phyloP scores from a whole-genome alignment of 2,329 filamentous ascomycete species.

The Trichoderma pleuroti region DNA sequence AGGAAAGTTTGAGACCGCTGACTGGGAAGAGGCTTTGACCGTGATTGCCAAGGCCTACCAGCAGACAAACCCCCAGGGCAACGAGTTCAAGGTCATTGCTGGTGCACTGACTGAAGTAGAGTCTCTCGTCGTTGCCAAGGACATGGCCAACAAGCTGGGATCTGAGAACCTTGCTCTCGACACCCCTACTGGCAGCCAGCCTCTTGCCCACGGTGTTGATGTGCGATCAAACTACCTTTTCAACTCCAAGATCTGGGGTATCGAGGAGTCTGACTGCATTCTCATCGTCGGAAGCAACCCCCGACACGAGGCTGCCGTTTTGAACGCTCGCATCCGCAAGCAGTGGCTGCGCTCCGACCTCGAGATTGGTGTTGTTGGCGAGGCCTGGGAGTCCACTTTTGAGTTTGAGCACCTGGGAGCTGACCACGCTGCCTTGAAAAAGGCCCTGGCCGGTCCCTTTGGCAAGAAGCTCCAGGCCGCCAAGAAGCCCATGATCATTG shows the following conservation, averaged over 20 bases:
- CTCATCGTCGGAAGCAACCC: slow-evolving; percentile 94
- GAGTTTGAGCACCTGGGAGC: slow-evolving; percentile 88
- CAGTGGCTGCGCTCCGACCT: slow-evolving; percentile 96
- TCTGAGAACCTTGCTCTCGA: slow-evolving; percentile 95
- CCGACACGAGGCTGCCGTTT: slow-evolving; percentile 86
- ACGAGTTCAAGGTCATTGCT: slow-evolving; percentile 94
- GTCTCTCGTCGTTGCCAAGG: slow-evolving; percentile 93
- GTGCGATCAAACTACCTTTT: slow-evolving; percentile 93
- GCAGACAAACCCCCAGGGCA: slow-evolving; percentile 74
- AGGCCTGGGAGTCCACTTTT: slow-evolving; percentile 90
- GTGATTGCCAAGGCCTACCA: slow-evolving; percentile 81
- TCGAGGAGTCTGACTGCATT: slow-evolving; percentile 90
- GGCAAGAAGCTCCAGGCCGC: slow-evolving; percentile 87
- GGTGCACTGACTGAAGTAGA: slow-evolving; percentile 90
- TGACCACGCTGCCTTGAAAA: slow-evolving; percentile 76
- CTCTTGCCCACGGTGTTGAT: slow-evolving; percentile 88
- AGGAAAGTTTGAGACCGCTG: slow-evolving; percentile 85
- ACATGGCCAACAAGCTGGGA: slow-evolving; percentile 91
- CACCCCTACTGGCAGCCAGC: slow-evolving; percentile 76
- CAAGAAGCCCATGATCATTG: slow-evolving; percentile 93
- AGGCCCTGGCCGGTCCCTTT: slow-evolving; percentile 78
- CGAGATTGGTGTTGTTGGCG: slow-evolving; percentile 85
- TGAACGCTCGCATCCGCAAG: slow-evolving; percentile 96
- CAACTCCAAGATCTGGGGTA: slow-evolving; percentile 91
- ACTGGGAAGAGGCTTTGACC: slow-evolving; percentile 91